Conservation (phyloP, 805 yeast species). For the Candida koratica region DNA sequence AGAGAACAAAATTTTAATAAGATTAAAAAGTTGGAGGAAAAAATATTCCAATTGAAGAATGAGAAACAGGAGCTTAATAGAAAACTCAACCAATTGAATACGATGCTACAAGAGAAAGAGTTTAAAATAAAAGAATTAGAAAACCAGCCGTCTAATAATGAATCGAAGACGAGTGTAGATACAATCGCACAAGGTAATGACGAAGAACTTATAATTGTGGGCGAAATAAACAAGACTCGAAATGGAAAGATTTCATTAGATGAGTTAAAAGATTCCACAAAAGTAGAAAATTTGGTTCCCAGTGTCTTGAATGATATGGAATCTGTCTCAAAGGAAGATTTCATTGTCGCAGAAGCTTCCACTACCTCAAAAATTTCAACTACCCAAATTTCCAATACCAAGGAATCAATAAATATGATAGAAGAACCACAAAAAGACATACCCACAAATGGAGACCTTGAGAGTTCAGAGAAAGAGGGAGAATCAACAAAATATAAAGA, state of each 20-base stretch:
- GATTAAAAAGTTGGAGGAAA: constrained; percentile 10
- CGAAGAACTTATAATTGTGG: not conserved
- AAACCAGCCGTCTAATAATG: not conserved
- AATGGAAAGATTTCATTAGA: constrained; percentile 5
- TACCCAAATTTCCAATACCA: not conserved
- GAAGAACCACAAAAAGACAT: not conserved
- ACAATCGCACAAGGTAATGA: not conserved
- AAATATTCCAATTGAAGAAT: constrained; percentile 7
- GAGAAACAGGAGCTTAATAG: constrained; percentile 11
- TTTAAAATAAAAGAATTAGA: constrained; percentile 4
- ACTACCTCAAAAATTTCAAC: not conserved
- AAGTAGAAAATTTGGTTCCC: not conserved
- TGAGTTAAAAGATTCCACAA: constrained; percentile 3
- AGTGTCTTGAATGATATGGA: not conserved
- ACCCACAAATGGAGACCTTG: not conserved
- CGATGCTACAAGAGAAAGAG: constrained; percentile 6
- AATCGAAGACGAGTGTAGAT: not conserved
- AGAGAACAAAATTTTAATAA: constrained; percentile 10
- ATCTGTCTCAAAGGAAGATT: no score
- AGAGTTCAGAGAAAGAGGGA: not conserved
- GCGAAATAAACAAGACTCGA: not conserved
- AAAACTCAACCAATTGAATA: constrained; percentile 3
- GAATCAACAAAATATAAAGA: no score
- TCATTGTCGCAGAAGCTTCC: not conserved
- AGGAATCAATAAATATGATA: not conserved